These are phyloP conservation scores for Xylaria sp. DNA, from an alignment of 2,329 filamentous ascomycete species.

Conservation along the genomic window DNA sequence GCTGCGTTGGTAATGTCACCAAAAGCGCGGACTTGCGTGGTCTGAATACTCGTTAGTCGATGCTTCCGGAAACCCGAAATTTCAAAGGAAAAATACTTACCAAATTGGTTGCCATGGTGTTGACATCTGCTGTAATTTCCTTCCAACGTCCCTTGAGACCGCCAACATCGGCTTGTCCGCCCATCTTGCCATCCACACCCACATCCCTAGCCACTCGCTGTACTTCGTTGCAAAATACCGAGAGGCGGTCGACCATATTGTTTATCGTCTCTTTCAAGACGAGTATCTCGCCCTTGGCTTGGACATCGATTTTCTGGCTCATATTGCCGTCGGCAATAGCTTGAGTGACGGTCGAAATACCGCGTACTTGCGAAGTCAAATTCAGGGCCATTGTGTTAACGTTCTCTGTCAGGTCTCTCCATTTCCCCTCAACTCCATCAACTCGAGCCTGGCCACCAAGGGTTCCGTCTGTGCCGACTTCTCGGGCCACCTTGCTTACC, in stretches of 20 bases:
- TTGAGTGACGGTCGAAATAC: conserved; percentile 93
- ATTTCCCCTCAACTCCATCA: conserved; percentile 95
- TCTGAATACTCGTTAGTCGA: conserved; percentile 62
- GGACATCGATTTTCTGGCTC: conserved; percentile 94
- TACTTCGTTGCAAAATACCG: conserved; percentile 95
- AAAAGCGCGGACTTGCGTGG: conserved; percentile 96
- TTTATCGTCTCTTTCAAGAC: conserved; percentile 97
- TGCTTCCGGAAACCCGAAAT: not conserved
- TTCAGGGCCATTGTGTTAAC: conserved; percentile 82
- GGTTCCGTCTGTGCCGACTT: conserved; percentile 95
- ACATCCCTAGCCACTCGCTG: conserved; percentile 97
- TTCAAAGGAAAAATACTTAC: conserved; percentile 53
- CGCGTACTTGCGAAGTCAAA: conserved; percentile 80
- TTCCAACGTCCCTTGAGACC: conserved; percentile 96
- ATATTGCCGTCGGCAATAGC: conserved; percentile 96
- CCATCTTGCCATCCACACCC: conserved; percentile 98
- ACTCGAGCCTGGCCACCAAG: conserved; percentile 94
- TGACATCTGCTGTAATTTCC: conserved; percentile 96
- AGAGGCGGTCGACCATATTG: conserved; percentile 96
- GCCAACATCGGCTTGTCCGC: conserved; percentile 93
- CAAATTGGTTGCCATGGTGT: conserved; percentile 84
- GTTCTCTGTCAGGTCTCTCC: conserved; percentile 95
- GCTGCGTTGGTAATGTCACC: conserved; percentile 98
- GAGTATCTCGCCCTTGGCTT: conserved; percentile 93
- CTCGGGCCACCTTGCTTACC: conserved; percentile 92